Evolutionary conservation across 345 rosid genomes (phyloP).

Genomic region (Citrus inodora): DNA sequence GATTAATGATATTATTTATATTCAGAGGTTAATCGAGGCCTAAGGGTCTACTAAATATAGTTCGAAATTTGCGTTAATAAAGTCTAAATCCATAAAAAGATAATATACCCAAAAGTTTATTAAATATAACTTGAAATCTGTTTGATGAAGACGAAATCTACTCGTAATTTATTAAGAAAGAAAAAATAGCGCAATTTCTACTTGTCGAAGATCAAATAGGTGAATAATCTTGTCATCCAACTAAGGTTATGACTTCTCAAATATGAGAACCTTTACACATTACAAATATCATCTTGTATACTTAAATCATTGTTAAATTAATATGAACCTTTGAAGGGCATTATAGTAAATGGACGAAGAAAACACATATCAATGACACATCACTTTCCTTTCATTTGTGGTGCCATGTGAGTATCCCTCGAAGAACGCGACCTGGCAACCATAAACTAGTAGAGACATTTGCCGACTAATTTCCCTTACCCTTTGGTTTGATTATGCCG

Average conservation of each 20-base stretch:
- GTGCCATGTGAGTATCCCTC: constrained; percentile 60
- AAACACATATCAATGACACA: constrained; percentile 16
- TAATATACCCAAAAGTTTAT: too few species aligned
- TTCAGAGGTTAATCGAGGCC: too few species aligned
- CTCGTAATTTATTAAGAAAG: too few species aligned
- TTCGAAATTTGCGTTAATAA: too few species aligned
- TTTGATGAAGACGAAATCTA: too few species aligned
- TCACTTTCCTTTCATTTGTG: constrained; percentile 41
- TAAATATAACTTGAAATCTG: too few species aligned
- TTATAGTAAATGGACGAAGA: neutral
- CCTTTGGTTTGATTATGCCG: neutral
- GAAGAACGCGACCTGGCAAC: constrained; percentile 44
- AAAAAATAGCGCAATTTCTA: too few species aligned
- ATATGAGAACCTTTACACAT: neutral
- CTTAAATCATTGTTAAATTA: neutral
- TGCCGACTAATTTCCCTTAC: constrained; percentile 18
- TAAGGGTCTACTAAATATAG: too few species aligned
- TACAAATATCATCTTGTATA: neutral
- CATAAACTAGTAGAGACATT: constrained; percentile 21
- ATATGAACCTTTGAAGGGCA: constrained; percentile 1
- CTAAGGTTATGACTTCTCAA: neutral
- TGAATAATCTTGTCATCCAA: neutral
- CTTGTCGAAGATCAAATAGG: neutral
- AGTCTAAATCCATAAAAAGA: too few species aligned
- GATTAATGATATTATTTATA: too few species aligned